Percentiles rank a stretch among this genome's conserved stretches.
Conservation (phyloP, 768 basidiomycete genomes). For the Trametes punicea region DNA sequence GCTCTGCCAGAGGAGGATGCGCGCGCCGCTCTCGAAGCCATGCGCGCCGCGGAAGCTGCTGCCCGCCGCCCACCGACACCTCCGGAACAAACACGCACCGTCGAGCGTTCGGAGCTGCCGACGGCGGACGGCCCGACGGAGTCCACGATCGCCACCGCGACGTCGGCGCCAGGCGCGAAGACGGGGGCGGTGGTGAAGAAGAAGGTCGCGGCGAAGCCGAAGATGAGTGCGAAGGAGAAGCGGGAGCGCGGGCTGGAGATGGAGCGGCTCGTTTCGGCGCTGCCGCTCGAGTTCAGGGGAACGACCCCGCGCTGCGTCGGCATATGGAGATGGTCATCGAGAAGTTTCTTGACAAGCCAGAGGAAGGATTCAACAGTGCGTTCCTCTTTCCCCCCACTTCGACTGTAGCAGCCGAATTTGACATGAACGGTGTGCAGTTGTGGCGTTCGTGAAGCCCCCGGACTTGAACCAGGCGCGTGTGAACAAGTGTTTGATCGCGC, state of each 20-base stretch:
- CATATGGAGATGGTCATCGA: constrained; percentile 82
- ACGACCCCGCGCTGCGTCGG: constrained; percentile 75
- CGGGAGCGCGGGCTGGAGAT: constrained; percentile 71
- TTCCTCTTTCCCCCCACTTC: not conserved
- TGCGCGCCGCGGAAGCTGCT: constrained; percentile 35
- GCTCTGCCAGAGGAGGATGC: constrained; percentile 53
- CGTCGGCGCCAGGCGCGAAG: constrained; percentile 38
- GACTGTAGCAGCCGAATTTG: not conserved
- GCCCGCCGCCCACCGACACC: constrained; percentile 30
- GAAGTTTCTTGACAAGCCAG: constrained; percentile 62
- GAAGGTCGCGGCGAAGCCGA: constrained; percentile 50
- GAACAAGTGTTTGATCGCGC: constrained; percentile 89
- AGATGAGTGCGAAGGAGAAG: constrained; percentile 76
- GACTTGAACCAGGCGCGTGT: constrained; percentile 88
- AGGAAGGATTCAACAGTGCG: constrained; percentile 61
- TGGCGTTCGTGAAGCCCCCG: constrained; percentile 72
- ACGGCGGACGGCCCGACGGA: constrained; percentile 34
- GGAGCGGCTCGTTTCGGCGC: constrained; percentile 67
- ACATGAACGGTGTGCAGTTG: constrained; percentile 44
- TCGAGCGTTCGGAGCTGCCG: constrained; percentile 30
- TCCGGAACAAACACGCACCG: constrained; percentile 23
- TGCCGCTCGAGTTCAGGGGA: constrained; percentile 92
- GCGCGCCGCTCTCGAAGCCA: constrained; percentile 49
- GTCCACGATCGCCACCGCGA: constrained; percentile 34
- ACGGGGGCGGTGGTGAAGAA: constrained; percentile 40